These are phyloP conservation scores for Aspergillus sp. DNA, from an alignment of 2,329 filamentous ascomycete species.

Conservation along the genomic window DNA sequence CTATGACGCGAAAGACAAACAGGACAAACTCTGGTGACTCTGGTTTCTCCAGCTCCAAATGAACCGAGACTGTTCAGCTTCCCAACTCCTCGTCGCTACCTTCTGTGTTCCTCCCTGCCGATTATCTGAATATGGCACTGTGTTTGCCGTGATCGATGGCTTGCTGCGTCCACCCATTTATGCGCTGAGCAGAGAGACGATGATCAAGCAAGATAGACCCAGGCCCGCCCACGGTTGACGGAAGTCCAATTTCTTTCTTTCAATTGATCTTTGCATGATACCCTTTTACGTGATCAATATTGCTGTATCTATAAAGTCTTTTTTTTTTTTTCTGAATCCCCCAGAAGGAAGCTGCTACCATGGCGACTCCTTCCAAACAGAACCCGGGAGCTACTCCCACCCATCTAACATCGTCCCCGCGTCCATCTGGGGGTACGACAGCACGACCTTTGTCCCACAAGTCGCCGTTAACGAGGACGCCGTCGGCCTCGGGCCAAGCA, in stretches of 20 bases:
- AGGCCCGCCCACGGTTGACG: not conserved
- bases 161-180: too few species aligned
- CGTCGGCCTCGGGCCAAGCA: conserved; percentile 29
- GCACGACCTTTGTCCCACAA: conserved; percentile 34
- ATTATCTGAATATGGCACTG: too few species aligned
- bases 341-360: conserved; percentile 10
- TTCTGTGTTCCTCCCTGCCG: too few species aligned
- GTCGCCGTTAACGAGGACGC: conserved; percentile 37
- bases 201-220: conserved; percentile 6
- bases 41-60: too few species aligned
- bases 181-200: not conserved
- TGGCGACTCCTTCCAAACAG: conserved; percentile 38
- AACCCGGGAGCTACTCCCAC: conserved; percentile 36
- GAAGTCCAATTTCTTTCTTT: not conserved
- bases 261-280: conserved; percentile 1
- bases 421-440: conserved; percentile 32
- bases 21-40: conserved; percentile 23
- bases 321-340: not conserved
- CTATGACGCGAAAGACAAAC: conserved; percentile 17
- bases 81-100: too few species aligned
- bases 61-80: too few species aligned
- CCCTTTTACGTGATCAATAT: not conserved
- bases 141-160: too few species aligned
- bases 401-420: conserved; percentile 36
- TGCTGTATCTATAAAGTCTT: not conserved